Evolutionary conservation across 495 filamentous ascomycete species (phyloP).

Genomic region (Beverwykella pulmonaria): DNA sequence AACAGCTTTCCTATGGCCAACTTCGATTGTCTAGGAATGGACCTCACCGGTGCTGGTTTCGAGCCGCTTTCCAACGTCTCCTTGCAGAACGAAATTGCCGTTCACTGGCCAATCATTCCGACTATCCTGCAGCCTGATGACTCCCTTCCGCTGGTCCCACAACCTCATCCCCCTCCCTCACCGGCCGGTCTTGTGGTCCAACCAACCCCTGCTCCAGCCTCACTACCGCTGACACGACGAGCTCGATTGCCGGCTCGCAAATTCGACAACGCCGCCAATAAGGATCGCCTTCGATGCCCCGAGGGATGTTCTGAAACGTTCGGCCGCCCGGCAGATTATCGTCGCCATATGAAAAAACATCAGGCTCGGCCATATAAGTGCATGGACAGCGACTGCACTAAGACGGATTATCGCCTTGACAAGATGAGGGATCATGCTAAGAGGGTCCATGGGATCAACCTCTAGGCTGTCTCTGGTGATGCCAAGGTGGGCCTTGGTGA

Average conservation of each 20-base stretch:
- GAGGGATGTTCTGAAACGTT: constrained; percentile 5
- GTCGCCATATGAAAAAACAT: constrained; percentile 17
- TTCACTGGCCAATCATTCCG: no score
- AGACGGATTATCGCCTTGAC: neutral
- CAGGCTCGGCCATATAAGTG: neutral
- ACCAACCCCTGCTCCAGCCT: neutral
- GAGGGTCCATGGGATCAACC: constrained; percentile 5
- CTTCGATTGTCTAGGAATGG: neutral
- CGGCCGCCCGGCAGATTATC: constrained; percentile 4
- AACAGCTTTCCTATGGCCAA: neutral
- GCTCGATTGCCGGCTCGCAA: neutral
- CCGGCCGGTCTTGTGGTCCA: neutral
- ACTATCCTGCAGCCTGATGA: no score
- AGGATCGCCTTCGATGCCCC: neutral
- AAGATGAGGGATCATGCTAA: neutral
- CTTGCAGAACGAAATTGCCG: no score
- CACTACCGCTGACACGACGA: neutral
- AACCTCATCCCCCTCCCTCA: no score
- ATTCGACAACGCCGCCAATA: neutral
- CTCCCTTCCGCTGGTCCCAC: no score
- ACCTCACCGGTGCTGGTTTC: no score
- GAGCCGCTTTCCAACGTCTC: no score
- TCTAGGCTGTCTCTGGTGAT: neutral
- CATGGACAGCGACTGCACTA: neutral
- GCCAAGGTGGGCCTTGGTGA: no score